Evolutionary conservation across 179 eudicot species (phyloP).

Genomic region (Beta lomatogona): DNA sequence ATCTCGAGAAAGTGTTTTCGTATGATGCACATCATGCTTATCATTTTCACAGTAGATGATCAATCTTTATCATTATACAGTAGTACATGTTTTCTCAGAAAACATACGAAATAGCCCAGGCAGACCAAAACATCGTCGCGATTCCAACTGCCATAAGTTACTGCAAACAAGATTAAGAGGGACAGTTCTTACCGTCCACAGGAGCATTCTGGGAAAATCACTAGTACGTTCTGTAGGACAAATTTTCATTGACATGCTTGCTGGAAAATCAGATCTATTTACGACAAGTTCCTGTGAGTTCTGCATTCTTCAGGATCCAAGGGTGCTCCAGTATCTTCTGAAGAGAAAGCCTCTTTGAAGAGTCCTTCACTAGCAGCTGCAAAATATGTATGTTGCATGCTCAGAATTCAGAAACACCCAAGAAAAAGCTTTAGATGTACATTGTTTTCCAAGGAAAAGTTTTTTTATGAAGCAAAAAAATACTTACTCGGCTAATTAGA

Average conservation of each 20-base stretch:
- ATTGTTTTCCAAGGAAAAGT: slow-evolving; percentile 2
- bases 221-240: not conserved
- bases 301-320: slow-evolving; percentile 74
- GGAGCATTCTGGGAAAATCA: not conserved
- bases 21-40: too few species aligned
- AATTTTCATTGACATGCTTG: not conserved
- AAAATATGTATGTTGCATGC: slow-evolving; percentile 14
- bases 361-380: slow-evolving; percentile 90
- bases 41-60: too few species aligned
- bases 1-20: too few species aligned
- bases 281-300: slow-evolving; percentile 50
- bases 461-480: not conserved
- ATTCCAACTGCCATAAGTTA: too few species aligned
- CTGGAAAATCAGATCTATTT: slow-evolving; percentile 14
- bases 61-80: too few species aligned
- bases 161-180: not conserved
- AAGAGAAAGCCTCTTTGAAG: slow-evolving; percentile 79
- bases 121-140: not conserved
- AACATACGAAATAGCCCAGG: not conserved
- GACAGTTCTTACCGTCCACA: not conserved
- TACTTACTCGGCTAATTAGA: slow-evolving; percentile 63
- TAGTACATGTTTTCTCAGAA: too few species aligned
- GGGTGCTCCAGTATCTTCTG: slow-evolving; percentile 80
- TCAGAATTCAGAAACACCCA: slow-evolving; percentile 7
- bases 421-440: not conserved